Conservation (phyloP, 2,329 filamentous ascomycete species). For the Fusarium keratoplasticum region DNA sequence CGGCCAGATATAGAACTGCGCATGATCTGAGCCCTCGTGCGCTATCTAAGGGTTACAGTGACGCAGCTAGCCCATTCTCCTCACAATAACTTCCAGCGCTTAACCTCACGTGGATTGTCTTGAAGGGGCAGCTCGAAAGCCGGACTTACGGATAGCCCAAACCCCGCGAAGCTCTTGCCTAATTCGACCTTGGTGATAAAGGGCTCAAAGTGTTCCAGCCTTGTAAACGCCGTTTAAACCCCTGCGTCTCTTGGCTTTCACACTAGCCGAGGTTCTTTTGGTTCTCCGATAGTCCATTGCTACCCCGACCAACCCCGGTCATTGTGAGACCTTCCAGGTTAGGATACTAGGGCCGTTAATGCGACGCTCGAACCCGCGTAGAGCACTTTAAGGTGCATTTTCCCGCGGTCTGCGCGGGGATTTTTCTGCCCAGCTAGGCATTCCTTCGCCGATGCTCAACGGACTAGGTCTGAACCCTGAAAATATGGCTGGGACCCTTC, state of each 20-base stretch:
- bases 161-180: neutral
- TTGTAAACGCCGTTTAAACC: constrained; percentile 8
- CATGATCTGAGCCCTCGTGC: neutral
- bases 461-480: neutral
- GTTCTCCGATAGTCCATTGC: constrained; percentile 13
- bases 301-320: constrained; percentile 8
- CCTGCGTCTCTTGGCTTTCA: constrained; percentile 23
- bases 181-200: constrained; percentile 8
- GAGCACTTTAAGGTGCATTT: constrained; percentile 5
- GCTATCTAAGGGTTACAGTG: neutral
- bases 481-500: neutral
- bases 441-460: neutral
- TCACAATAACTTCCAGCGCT: neutral
- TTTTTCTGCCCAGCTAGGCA: neutral
- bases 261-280: constrained; percentile 12
- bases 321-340: constrained; percentile 26
- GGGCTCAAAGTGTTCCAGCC: neutral
- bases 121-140: neutral
- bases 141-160: neutral
- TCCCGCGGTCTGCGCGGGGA: neutral
- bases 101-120: neutral
- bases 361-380: neutral
- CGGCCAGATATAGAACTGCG: neutral
- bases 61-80: neutral
- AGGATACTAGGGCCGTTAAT: constrained; percentile 11